Evolutionary conservation across 73 alveolate species (phyloP).

Genomic region (Vitrella brassicaformis): DNA sequence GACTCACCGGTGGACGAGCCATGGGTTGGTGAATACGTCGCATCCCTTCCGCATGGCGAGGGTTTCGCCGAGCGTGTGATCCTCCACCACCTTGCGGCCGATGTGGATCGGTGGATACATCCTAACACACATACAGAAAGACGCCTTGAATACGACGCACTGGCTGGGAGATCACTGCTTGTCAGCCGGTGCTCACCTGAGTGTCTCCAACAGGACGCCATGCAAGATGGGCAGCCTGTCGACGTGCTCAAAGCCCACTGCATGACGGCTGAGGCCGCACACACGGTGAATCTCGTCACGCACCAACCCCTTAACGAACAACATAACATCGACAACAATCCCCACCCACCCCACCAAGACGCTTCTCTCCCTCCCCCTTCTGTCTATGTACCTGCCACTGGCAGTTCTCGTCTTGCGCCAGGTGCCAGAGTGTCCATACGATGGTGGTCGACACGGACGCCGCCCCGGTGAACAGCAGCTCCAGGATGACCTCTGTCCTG

Average conservation of each 20-base stretch:
- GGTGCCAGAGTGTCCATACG: neutral
- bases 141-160: no score
- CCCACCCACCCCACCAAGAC: no score
- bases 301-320: no score
- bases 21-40: neutral
- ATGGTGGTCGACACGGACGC: neutral
- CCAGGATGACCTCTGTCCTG: neutral
- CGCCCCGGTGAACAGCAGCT: neutral
- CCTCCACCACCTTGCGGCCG: neutral
- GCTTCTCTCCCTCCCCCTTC: no score
- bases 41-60: neutral
- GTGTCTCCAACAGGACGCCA: neutral
- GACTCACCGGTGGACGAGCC: neutral
- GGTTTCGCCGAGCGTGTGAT: neutral
- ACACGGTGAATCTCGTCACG: neutral
- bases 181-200: no score
- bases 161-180: no score
- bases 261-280: neutral
- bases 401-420: neutral
- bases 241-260: no score
- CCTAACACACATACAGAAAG: no score
- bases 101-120: neutral
- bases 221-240: no score
- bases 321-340: no score
- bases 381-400: no score